These are phyloP conservation scores for Ceratobasidium sp. DNA, from an alignment of 1,284 basidiomycete genomes.

Conservation along the genomic window DNA sequence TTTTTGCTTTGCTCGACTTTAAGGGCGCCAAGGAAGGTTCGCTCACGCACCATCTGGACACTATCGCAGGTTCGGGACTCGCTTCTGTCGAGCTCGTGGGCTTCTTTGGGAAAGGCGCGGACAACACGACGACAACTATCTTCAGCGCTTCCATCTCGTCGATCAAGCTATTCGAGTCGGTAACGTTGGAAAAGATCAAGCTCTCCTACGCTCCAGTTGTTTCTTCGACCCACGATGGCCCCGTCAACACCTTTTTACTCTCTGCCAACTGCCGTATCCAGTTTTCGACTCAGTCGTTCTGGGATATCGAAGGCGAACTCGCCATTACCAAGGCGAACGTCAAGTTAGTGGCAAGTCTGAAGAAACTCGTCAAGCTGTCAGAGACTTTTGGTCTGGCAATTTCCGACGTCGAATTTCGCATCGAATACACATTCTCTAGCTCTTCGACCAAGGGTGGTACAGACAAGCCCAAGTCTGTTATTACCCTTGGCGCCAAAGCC, in stretches of 20 bases:
- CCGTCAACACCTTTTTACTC: not conserved
- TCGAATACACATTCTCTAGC: no score
- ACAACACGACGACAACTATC: not conserved
- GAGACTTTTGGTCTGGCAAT: no score
- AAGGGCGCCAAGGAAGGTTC: not conserved
- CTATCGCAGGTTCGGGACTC: not conserved
- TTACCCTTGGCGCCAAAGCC: no score
- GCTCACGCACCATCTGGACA: not conserved
- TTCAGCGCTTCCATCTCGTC: not conserved
- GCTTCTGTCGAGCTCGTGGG: conserved; percentile 1
- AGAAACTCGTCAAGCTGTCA: no score
- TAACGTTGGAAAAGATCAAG: no score
- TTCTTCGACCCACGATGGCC: no score
- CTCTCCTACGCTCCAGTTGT: no score
- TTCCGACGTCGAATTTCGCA: no score
- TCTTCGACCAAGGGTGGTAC: no score
- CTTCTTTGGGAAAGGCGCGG: not conserved
- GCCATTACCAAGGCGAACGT: not conserved
- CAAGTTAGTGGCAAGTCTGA: not conserved
- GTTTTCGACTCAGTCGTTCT: not conserved
- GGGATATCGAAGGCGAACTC: not conserved
- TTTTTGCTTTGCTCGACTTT: not conserved
- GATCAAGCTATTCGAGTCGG: no score
- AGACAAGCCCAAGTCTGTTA: no score
- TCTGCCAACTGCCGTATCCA: not conserved